Percentiles rank a stretch among this genome's conserved stretches.
phyloP scores from a whole-genome alignment of 2,329 filamentous ascomycete species.

The Chalaropsis thielavioides region DNA sequence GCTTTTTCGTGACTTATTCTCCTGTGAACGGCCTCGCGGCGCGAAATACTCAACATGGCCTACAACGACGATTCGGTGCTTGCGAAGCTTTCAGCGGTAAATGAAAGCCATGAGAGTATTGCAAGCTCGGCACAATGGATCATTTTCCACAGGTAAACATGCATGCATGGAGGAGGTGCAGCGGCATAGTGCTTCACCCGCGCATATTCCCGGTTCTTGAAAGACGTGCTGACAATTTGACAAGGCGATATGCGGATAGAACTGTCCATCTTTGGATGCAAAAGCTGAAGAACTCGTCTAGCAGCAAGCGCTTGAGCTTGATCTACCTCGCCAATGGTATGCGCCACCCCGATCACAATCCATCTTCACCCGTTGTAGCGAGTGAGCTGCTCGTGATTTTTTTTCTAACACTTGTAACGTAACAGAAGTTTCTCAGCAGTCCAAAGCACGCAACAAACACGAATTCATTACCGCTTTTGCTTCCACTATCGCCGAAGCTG shows the following conservation, averaged over 20 bases:
- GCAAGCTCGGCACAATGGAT: slow-evolving; percentile 97
- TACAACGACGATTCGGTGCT: slow-evolving; percentile 93
- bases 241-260: slow-evolving; percentile 76
- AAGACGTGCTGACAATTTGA: background rate
- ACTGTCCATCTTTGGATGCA: slow-evolving; percentile 88
- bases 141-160: slow-evolving; percentile 82
- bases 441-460: slow-evolving; percentile 78
- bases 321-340: slow-evolving; percentile 91
- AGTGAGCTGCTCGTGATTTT: background rate
- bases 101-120: slow-evolving; percentile 96
- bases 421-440: slow-evolving; percentile 87
- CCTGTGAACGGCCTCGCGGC: background rate
- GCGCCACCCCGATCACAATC: slow-evolving; percentile 20
- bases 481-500: slow-evolving; percentile 83
- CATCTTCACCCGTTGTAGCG: background rate
- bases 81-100: slow-evolving; percentile 85
- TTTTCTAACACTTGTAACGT: background rate
- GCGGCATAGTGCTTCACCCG: background rate
- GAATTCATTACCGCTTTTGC: slow-evolving; percentile 89
- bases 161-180: slow-evolving; percentile 10
- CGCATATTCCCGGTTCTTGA: background rate
- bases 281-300: slow-evolving; percentile 71
- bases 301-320: slow-evolving; percentile 74
- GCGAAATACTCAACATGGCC: slow-evolving; percentile 47
- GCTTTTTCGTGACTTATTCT: background rate